Conservation (phyloP, 2,329 filamentous ascomycete genomes). For the Neonectria ditissima region DNA sequence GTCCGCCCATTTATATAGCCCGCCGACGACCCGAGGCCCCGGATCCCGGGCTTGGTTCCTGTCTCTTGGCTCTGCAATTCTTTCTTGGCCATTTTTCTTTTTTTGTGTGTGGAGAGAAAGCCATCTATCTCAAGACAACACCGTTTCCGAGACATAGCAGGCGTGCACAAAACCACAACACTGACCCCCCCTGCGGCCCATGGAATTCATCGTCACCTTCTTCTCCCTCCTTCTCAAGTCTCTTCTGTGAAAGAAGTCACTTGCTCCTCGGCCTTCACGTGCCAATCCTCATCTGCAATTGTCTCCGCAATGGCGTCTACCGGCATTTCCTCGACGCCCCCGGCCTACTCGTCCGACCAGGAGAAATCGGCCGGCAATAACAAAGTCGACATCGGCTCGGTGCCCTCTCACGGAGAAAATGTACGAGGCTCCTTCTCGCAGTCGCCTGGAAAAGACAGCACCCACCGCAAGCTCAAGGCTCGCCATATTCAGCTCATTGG, state of each 20-base stretch:
- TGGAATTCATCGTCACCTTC: slow-evolving; percentile 44
- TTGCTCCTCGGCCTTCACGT: neutral
- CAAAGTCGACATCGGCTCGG: slow-evolving; percentile 11
- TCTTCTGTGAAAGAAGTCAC: slow-evolving; percentile 34
- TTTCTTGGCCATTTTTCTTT: slow-evolving; percentile 11
- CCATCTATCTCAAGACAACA: slow-evolving; percentile 13
- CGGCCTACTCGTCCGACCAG: slow-evolving; percentile 41
- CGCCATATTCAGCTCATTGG: slow-evolving; percentile 71
- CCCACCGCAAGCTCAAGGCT: slow-evolving; percentile 65
- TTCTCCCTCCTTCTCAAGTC: slow-evolving; percentile 44
- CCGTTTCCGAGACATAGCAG: slow-evolving; percentile 5
- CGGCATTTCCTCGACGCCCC: slow-evolving; percentile 36
- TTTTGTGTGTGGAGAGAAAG: neutral
- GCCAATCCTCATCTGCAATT: neutral
- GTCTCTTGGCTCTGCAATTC: slow-evolving; percentile 10
- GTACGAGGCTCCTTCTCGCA: slow-evolving; percentile 4
- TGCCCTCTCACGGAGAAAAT: slow-evolving; percentile 6
- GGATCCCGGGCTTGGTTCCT: slow-evolving; percentile 6
- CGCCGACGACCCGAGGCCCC: slow-evolving; percentile 23
- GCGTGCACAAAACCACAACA: neutral
- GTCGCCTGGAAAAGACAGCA: slow-evolving; percentile 42
- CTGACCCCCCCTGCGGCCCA: slow-evolving; percentile 23
- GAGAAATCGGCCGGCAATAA: slow-evolving; percentile 32
- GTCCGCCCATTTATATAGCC: slow-evolving; percentile 20
- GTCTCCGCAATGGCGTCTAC: slow-evolving; percentile 36